Conservation (phyloP, 2,329 filamentous ascomycete species). For the Huntiella omanensis region DNA sequence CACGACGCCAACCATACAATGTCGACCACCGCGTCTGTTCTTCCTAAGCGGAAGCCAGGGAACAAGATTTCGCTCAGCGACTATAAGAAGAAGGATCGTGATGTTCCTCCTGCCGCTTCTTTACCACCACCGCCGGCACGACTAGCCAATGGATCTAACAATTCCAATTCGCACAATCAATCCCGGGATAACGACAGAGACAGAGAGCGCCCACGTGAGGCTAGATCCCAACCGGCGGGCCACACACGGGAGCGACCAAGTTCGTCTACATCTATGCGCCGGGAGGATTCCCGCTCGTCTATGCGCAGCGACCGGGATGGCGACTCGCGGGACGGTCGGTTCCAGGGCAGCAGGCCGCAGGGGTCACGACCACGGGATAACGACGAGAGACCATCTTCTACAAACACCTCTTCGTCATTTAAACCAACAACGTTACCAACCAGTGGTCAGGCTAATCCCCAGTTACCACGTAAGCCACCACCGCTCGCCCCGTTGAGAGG, state of each 20-base stretch:
- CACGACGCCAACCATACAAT: slow-evolving; percentile 27
- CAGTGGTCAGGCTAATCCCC: too few species aligned
- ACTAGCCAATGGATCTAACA: neutral
- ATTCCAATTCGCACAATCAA: neutral
- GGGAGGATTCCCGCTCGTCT: neutral
- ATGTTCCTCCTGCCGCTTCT: neutral
- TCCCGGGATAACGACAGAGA: slow-evolving; percentile 6
- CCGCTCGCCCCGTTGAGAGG: too few species aligned
- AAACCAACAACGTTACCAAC: too few species aligned
- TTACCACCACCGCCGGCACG: neutral
- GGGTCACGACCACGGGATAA: too few species aligned
- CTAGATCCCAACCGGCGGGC: too few species aligned
- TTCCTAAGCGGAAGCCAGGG: slow-evolving; percentile 28
- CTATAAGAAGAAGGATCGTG: slow-evolving; percentile 32
- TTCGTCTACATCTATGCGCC: neutral
- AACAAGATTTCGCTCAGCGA: slow-evolving; percentile 38
- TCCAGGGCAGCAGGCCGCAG: too few species aligned
- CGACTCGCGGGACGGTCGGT: neutral
- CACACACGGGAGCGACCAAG: neutral
- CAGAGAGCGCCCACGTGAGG: neutral
- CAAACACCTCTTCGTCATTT: too few species aligned
- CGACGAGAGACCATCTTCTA: too few species aligned
- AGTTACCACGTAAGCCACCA: too few species aligned
- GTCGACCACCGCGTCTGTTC: slow-evolving; percentile 20
- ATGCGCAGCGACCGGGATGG: neutral